phyloP scores from a whole-genome alignment of 345 rosid species.

The Streptanthus diversifolius region DNA sequence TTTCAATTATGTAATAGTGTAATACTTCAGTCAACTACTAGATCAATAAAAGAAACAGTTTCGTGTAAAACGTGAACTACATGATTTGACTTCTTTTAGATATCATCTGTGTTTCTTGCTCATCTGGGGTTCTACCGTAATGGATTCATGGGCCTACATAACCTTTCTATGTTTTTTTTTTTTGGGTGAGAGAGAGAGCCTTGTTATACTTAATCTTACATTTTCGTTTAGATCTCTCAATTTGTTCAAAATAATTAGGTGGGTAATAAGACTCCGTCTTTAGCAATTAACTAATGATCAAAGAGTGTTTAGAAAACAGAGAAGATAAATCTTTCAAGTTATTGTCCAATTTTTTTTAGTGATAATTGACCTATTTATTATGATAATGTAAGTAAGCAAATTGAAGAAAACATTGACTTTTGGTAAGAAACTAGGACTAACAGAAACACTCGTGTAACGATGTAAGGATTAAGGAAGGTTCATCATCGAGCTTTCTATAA shows the following conservation, averaged over 20 bases:
- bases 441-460: slow-evolving; percentile 6
- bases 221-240: background rate
- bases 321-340: background rate
- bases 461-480: slow-evolving; percentile 9
- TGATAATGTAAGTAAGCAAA: background rate
- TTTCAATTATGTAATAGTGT: background rate
- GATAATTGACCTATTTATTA: background rate
- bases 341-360: background rate
- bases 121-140: background rate
- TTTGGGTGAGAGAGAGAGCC: background rate
- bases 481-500: background rate
- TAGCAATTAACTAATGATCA: background rate
- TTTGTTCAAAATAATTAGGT: background rate
- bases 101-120: background rate
- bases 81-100: background rate
- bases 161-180: background rate
- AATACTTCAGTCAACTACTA: background rate
- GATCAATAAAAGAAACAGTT: background rate
- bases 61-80: background rate
- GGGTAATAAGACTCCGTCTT: background rate
- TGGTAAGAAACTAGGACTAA: background rate
- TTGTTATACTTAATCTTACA: background rate
- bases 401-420: background rate
- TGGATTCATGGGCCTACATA: background rate
- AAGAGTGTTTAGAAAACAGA: background rate